A percentile compares a stretch with the other conserved stretches of the same genome.
These are phyloP conservation scores for Russula griseocarnosa DNA, from an alignment of 768 basidiomycete genomes.

Conservation along the genomic window DNA sequence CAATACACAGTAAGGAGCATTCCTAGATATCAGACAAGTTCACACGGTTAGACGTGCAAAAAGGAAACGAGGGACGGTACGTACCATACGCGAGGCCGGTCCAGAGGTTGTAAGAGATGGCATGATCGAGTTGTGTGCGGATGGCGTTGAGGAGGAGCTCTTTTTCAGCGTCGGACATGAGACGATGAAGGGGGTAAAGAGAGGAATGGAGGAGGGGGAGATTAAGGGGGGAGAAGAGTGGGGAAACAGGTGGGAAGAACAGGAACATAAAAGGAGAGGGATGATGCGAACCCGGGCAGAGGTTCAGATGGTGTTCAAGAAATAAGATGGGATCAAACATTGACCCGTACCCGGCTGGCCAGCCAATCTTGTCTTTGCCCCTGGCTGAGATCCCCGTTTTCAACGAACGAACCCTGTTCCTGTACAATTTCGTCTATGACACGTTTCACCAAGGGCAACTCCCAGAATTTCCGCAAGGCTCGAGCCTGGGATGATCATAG, in stretches of 20 bases:
- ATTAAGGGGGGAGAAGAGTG: background rate
- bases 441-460: no score
- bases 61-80: background rate
- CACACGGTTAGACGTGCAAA: background rate
- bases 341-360: background rate
- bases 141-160: constrained; percentile 3
- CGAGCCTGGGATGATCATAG: no score
- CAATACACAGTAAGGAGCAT: constrained; percentile 19
- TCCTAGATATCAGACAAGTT: background rate
- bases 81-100: constrained; percentile 21
- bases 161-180: constrained; percentile 13
- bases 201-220: background rate
- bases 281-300: background rate
- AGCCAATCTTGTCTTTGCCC: background rate
- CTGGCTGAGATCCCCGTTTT: no score
- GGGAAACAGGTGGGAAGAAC: background rate
- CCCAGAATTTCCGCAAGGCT: no score
- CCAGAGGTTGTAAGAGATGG: constrained; percentile 18
- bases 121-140: constrained; percentile 6
- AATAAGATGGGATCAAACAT: background rate
- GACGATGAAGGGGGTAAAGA: background rate
- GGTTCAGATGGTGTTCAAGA: background rate
- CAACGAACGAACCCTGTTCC: no score
- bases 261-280: background rate
- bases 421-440: no score